A percentile compares a stretch with the other conserved stretches of the same genome.
These are phyloP conservation scores for Fonsecaea multimorphosa DNA, from an alignment of 2,329 filamentous ascomycete genomes.

Conservation along the genomic window DNA sequence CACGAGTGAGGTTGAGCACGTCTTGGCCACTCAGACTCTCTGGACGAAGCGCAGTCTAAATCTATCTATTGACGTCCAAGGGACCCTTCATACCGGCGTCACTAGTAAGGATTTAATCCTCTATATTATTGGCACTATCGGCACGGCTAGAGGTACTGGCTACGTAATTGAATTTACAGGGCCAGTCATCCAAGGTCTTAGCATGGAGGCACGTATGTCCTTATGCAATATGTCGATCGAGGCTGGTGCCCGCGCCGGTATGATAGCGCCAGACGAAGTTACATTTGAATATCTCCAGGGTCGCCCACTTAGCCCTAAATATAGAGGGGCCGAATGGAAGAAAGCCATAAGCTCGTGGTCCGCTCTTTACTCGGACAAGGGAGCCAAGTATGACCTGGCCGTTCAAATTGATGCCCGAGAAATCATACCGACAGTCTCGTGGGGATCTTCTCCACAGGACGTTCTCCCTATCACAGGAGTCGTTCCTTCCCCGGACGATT, in stretches of 20 bases:
- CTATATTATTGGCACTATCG: conserved; percentile 89
- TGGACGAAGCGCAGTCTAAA: conserved; percentile 97
- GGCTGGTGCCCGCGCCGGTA: conserved; percentile 90
- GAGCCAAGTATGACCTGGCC: conserved; percentile 86
- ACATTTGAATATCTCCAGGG: conserved; percentile 97
- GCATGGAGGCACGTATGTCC: conserved; percentile 98
- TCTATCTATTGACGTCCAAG: conserved; percentile 96
- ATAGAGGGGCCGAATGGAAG: conserved; percentile 85
- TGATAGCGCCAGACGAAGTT: conserved; percentile 92
- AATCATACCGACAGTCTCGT: conserved; percentile 89
- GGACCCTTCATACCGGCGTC: conserved; percentile 85
- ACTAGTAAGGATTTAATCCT: conserved; percentile 96
- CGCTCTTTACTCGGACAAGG: conserved; percentile 81
- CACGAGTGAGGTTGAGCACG: conserved; percentile 97
- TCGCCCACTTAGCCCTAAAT: conserved; percentile 83
- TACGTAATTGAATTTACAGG: conserved; percentile 97
- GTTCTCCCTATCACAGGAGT: conserved; percentile 90
- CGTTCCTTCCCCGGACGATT: conserved; percentile 88
- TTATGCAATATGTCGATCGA: conserved; percentile 99
- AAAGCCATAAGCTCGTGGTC: conserved; percentile 88
- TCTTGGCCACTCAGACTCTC: conserved; percentile 92
- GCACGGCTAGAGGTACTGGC: conserved; percentile 92
- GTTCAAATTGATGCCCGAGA: conserved; percentile 91
- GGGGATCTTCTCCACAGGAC: conserved; percentile 96
- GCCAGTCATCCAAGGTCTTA: conserved; percentile 84